A percentile compares a stretch with the other conserved stretches of the same genome.
phyloP scores from a whole-genome alignment of 306 rosid genomes.

The Dalbergia cultrata region DNA sequence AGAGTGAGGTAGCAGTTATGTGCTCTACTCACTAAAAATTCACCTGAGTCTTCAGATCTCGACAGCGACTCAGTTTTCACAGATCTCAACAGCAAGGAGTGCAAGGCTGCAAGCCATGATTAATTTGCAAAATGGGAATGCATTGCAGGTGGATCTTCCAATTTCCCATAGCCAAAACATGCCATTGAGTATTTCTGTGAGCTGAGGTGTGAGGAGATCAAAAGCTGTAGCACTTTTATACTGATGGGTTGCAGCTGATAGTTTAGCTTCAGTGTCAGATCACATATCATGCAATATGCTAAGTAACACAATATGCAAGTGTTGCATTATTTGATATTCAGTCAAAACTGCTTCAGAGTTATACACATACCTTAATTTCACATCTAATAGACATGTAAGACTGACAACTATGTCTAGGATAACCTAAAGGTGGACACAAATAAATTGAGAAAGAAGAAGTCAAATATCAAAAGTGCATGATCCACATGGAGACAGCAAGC shows the following conservation, averaged over 20 bases:
- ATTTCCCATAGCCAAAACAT: neutral
- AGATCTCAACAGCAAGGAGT: slow-evolving; percentile 23
- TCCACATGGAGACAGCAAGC: neutral
- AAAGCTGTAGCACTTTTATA: slow-evolving; percentile 4
- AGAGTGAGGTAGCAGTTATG: neutral
- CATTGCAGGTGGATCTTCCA: neutral
- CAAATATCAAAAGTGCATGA: neutral
- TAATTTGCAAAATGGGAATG: neutral
- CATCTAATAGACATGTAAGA: neutral
- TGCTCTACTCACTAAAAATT: neutral
- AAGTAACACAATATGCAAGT: slow-evolving; percentile 7
- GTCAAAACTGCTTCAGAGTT: neutral
- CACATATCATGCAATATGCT: neutral
- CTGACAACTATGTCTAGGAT: neutral
- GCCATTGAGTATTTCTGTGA: slow-evolving; percentile 22
- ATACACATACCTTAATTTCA: neutral
- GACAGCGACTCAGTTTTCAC: slow-evolving; percentile 23
- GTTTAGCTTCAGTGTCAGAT: slow-evolving; percentile 13
- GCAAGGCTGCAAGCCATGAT: slow-evolving; percentile 1
- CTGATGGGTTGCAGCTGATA: slow-evolving; percentile 16
- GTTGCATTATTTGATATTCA: slow-evolving; percentile 14
- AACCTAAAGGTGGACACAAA: neutral
- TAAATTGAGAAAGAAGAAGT: neutral
- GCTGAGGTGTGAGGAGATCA: slow-evolving; percentile 31
- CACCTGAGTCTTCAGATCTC: slow-evolving; percentile 12